A percentile compares a stretch with the other conserved stretches of the same genome.
These are phyloP conservation scores for Microascus cirrosus DNA, from an alignment of 2,329 filamentous ascomycete species.

Conservation along the genomic window DNA sequence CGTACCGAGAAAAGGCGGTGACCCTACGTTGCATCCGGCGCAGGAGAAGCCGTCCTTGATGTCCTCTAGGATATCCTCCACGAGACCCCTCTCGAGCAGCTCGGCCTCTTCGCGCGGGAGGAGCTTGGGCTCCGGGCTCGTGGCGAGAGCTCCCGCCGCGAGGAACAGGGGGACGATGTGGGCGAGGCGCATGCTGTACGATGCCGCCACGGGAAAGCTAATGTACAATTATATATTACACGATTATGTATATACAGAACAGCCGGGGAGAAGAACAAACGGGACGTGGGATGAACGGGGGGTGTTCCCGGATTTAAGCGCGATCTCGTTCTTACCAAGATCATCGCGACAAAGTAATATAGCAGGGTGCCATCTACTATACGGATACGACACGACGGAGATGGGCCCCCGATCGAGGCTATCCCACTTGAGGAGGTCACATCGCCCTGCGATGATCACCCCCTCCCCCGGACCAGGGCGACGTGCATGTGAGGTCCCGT, in stretches of 20 bases:
- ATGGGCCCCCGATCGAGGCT: too few relatives aligned
- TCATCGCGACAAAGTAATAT: too few relatives aligned
- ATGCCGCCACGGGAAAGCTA: neutral
- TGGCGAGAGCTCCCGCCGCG: neutral
- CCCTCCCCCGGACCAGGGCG: too few relatives aligned
- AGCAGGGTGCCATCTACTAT: too few relatives aligned
- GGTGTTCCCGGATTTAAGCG: too few relatives aligned
- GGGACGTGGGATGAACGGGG: too few relatives aligned
- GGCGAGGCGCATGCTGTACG: neutral
- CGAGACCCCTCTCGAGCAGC: neutral
- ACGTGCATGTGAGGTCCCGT: too few relatives aligned
- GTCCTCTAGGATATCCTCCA: conserved; percentile 13
- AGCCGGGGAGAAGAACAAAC: neutral
- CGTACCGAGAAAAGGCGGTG: neutral
- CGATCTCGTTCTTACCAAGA: too few relatives aligned
- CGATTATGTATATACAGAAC: neutral
- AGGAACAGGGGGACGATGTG: neutral
- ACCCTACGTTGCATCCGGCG: conserved; percentile 14
- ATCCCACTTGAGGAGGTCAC: too few relatives aligned
- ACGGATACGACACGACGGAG: too few relatives aligned
- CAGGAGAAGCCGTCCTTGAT: conserved; percentile 14
- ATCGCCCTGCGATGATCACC: too few relatives aligned
- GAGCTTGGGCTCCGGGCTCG: neutral
- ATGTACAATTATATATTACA: neutral
- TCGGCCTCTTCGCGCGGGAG: neutral